Evolutionary conservation across 257 asterid genomes (phyloP).

Genomic region (Scutellaria minor): DNA sequence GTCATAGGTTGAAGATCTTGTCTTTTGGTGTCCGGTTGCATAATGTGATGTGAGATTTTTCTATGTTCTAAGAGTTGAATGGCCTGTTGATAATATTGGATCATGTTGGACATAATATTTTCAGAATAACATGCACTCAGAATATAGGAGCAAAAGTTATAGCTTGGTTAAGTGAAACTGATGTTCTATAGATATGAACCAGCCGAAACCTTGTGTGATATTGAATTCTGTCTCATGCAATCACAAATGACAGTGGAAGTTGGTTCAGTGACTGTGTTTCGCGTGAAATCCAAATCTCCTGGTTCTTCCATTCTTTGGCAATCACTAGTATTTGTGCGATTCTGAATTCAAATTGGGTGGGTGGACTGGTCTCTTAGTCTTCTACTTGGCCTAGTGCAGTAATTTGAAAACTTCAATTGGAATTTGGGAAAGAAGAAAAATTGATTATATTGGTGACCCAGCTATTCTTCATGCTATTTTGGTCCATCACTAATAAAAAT

Average conservation of each 20-base stretch:
- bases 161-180: conserved; percentile 13
- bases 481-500: background rate
- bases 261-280: conserved; percentile 20
- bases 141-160: background rate
- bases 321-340: background rate
- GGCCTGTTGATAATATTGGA: background rate
- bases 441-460: background rate
- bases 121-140: conserved; percentile 16
- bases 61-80: background rate
- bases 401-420: conserved; percentile 17
- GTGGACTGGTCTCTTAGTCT: conserved; percentile 22
- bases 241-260: background rate
- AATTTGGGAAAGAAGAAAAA: background rate
- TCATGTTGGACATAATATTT: conserved; percentile 11
- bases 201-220: conserved; percentile 20
- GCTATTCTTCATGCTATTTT: background rate
- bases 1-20: conserved; percentile 11
- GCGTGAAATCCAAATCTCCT: conserved; percentile 8
- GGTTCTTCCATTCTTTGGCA: conserved; percentile 18
- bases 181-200: background rate
- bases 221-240: conserved; percentile 17
- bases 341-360: conserved; percentile 1
- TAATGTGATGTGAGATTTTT: background rate
- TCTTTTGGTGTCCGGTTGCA: conserved; percentile 26
- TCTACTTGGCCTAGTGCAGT: conserved; percentile 14